These are phyloP conservation scores for sweet orange (Citrus sinensis) DNA, from an alignment of 345 rosid species.

Conservation along the genomic window DVS_A1.0 CM039169.1:29264001-29264500, in stretches of 20 bases:
- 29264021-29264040: neutral
- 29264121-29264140: neutral
- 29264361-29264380: neutral
- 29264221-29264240: neutral
- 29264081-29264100: neutral
- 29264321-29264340: neutral
- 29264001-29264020: neutral
- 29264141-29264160: neutral
- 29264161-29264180: too few relatives aligned
- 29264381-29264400: neutral
- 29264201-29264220: neutral
- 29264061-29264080: neutral
- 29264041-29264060: neutral
- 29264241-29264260: neutral
- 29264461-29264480: neutral
- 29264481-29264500: neutral
- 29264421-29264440: neutral
- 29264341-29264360: neutral
- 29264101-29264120: neutral
- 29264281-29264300: neutral
- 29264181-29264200: neutral
- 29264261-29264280: neutral
- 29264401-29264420: neutral
- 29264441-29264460: neutral
- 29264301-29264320: neutral